These are phyloP conservation scores for Podaxis rugospora DNA, from an alignment of 768 basidiomycete species.

Conservation along the genomic window DNA sequence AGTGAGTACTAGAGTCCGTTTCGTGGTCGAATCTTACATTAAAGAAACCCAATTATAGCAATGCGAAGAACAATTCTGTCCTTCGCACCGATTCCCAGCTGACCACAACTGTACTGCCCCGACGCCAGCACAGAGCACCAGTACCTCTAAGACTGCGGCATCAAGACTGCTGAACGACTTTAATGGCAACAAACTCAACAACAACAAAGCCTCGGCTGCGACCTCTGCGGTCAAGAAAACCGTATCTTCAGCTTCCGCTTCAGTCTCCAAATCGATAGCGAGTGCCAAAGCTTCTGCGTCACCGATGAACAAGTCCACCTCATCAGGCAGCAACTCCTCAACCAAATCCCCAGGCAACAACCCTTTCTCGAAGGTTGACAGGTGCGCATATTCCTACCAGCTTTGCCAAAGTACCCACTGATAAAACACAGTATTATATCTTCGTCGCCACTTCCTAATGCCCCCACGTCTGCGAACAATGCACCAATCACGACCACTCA, in stretches of 20 bases:
- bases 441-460: constrained; percentile 18
- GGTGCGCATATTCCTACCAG: constrained; percentile 47
- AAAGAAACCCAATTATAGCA: constrained; percentile 34
- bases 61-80: constrained; percentile 71
- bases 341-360: constrained; percentile 18
- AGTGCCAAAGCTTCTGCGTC: constrained; percentile 19
- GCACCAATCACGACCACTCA: constrained; percentile 16
- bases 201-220: constrained; percentile 32
- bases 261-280: constrained; percentile 27
- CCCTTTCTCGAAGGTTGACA: constrained; percentile 50
- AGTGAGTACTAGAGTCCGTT: constrained; percentile 41
- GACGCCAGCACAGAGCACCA: constrained; percentile 13
- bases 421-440: constrained; percentile 55
- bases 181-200: constrained; percentile 37
- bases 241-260: constrained; percentile 13
- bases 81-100: constrained; percentile 72
- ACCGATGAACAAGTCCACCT: constrained; percentile 14
- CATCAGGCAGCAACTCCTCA: constrained; percentile 13
- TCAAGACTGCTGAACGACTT: constrained; percentile 27
- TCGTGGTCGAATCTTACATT: background rate
- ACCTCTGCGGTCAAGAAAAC: constrained; percentile 19
- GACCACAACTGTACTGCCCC: constrained; percentile 55
- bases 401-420: constrained; percentile 47
- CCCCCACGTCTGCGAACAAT: constrained; percentile 9
- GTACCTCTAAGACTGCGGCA: constrained; percentile 14